Evolutionary conservation across 1,284 basidiomycete species (phyloP).

Genomic region (Cryptococcus sp.): DNA sequence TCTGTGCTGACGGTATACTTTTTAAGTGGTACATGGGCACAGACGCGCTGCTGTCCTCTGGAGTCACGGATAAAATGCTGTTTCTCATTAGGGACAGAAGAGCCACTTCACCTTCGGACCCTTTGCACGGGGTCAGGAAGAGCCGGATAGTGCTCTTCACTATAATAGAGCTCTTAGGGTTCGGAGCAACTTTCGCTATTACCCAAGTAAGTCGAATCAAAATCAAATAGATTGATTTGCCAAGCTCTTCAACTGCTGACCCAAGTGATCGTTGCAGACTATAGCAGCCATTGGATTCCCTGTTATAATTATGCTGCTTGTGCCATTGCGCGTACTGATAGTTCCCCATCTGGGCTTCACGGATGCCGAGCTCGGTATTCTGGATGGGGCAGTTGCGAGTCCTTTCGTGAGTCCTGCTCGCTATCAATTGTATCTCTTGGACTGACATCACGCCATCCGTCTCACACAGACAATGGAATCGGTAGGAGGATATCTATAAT

Average conservation of each 20-base stretch:
- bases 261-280: slow-evolving; percentile 60
- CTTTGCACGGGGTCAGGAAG: slow-evolving; percentile 72
- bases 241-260: background rate
- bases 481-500: slow-evolving; percentile 51
- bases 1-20: background rate
- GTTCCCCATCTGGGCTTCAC: slow-evolving; percentile 80
- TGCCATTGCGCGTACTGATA: slow-evolving; percentile 75
- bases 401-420: slow-evolving; percentile 60
- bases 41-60: slow-evolving; percentile 77
- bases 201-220: slow-evolving; percentile 61
- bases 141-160: slow-evolving; percentile 77
- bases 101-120: slow-evolving; percentile 66
- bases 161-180: slow-evolving; percentile 77
- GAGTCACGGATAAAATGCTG: slow-evolving; percentile 79
- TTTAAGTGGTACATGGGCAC: slow-evolving; percentile 85
- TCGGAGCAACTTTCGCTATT: slow-evolving; percentile 86
- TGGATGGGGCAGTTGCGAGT: slow-evolving; percentile 82
- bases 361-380: slow-evolving; percentile 72
- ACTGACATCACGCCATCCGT: background rate
- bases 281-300: slow-evolving; percentile 90
- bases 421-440: background rate
- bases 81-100: slow-evolving; percentile 76
- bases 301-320: slow-evolving; percentile 79
- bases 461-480: slow-evolving; percentile 58
- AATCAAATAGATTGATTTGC: background rate